A percentile compares a stretch with the other conserved stretches of the same genome.
Evolutionary conservation across 208 protist species (phyloP).

Genomic region (Angomonas desouzai): DNA sequence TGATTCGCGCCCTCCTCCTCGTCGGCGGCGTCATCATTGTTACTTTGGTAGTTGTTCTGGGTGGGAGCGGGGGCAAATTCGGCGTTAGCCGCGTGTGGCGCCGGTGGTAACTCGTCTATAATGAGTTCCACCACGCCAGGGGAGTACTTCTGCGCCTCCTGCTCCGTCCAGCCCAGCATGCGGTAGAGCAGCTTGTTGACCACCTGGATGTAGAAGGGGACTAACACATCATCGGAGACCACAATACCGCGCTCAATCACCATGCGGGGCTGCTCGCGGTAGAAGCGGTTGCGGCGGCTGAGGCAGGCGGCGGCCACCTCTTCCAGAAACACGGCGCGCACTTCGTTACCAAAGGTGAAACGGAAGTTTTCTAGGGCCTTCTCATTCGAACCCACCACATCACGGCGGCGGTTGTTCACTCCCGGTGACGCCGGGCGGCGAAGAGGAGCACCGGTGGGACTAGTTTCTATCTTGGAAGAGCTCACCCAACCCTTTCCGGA

Average conservation of each 20-base stretch:
- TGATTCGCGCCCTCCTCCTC: background rate
- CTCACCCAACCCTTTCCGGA: background rate
- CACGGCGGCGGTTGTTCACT: conserved; percentile 7
- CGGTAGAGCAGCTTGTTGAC: conserved; percentile 43
- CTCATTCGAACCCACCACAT: conserved; percentile 12
- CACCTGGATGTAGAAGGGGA: conserved; percentile 29
- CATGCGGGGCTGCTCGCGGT: conserved; percentile 34
- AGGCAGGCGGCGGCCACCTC: conserved; percentile 33
- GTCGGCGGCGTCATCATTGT: background rate
- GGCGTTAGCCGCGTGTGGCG: conserved; percentile 6
- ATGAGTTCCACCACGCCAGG: conserved; percentile 27
- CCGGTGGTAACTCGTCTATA: conserved; percentile 20
- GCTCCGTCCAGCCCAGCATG: conserved; percentile 46
- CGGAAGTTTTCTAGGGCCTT: conserved; percentile 26
- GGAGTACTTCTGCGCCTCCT: conserved; percentile 25
- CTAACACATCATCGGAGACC: conserved; percentile 34
- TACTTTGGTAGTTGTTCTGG: conserved; percentile 5
- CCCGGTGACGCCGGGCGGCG: background rate
- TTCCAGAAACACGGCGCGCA: conserved; percentile 48
- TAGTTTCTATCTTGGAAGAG: conserved; percentile 1
- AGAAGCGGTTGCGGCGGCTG: conserved; percentile 26
- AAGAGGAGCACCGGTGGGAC: background rate
- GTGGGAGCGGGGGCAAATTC: background rate
- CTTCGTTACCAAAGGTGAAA: conserved; percentile 31
- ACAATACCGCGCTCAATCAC: conserved; percentile 24